Evolutionary conservation across 441 rosid species (phyloP), one percentile per base, ranked within the genome.

Genomic region (Populus hybrid): DNA sequence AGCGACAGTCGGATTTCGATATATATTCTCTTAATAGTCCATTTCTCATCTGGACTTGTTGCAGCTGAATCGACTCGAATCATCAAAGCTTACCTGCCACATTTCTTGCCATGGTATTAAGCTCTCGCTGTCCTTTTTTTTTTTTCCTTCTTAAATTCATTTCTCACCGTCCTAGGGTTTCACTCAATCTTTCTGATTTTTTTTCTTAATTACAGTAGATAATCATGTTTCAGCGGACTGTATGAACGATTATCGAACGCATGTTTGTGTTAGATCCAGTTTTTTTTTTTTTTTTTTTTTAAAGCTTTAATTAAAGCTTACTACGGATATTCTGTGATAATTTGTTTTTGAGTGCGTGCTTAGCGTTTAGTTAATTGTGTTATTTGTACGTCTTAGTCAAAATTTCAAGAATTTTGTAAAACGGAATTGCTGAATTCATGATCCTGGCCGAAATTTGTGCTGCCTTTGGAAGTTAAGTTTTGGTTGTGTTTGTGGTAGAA

Each of bases 41-140:
- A 28, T 24, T 65, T 10, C 69, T 21, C 69, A 9, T 65, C 28
- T 23, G 16, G 16, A 24, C 26, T 65, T 10, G 32, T 23, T 65
- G 69, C 14, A 9, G 68, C 76, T 72, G 30, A 67, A 72, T 72
- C 57, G 67, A 46, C 72, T 23, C 10, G 34, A 34, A 38, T 72
- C 68, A 3, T 0, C 34, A 50, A 1, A 26, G 57, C 68, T 42
- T 28, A n/a, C 53, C 75, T 12, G 53, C 21, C 16, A 71, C 75
- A 28, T 21, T 67, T 28, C 34, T 61, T 34, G 30, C 70, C 4
- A 79, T 79, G 81, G 81, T 79, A 74, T 46, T 4, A 14, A 4
- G 57, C 11, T 61, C 2, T 30, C 32, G 30, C 71, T 63, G 3
- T 64, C 66, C 23, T 28, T 23, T 2, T 70, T 10, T 10, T 23